Evolutionary conservation across 768 basidiomycete species (phyloP).

Genomic region (Phylloporus arenicola): DNA sequence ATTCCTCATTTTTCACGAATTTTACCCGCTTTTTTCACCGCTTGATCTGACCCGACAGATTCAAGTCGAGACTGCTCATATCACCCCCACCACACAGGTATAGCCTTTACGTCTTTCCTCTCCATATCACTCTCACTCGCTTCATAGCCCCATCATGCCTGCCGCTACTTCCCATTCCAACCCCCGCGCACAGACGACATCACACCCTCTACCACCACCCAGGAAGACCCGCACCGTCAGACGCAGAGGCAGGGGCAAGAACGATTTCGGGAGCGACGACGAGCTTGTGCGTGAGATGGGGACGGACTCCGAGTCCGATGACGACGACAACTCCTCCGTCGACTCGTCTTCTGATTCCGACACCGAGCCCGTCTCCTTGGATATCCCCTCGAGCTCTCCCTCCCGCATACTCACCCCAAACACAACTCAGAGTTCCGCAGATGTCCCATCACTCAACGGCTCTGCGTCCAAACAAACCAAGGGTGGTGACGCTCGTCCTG

Average conservation of each 20-base stretch:
- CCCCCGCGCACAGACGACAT: slow-evolving; percentile 25
- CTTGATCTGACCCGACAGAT: slow-evolving; percentile 22
- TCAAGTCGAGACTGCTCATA: slow-evolving; percentile 6
- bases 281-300: slow-evolving; percentile 68
- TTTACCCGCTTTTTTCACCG: slow-evolving; percentile 19
- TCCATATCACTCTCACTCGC: slow-evolving; percentile 17
- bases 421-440: slow-evolving; percentile 58
- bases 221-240: slow-evolving; percentile 44
- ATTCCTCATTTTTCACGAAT: slow-evolving; percentile 12
- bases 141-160: slow-evolving; percentile 39
- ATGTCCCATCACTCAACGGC: slow-evolving; percentile 26
- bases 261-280: slow-evolving; percentile 65
- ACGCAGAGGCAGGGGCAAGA: slow-evolving; percentile 58
- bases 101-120: slow-evolving; percentile 20
- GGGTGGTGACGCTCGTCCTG: slow-evolving; percentile 28
- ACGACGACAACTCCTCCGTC: slow-evolving; percentile 53
- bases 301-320: slow-evolving; percentile 66
- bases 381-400: slow-evolving; percentile 45
- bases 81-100: slow-evolving; percentile 32
- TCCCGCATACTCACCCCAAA: slow-evolving; percentile 59
- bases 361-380: slow-evolving; percentile 64
- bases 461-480: slow-evolving; percentile 23
- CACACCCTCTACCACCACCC: slow-evolving; percentile 28
- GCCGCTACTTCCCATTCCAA: slow-evolving; percentile 34
- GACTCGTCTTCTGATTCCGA: slow-evolving; percentile 65